A percentile compares a stretch with the other conserved stretches of the same genome.
Conservation (phyloP, 2,329 filamentous ascomycete species). For the Clonostachys rhizophaga region DNA sequence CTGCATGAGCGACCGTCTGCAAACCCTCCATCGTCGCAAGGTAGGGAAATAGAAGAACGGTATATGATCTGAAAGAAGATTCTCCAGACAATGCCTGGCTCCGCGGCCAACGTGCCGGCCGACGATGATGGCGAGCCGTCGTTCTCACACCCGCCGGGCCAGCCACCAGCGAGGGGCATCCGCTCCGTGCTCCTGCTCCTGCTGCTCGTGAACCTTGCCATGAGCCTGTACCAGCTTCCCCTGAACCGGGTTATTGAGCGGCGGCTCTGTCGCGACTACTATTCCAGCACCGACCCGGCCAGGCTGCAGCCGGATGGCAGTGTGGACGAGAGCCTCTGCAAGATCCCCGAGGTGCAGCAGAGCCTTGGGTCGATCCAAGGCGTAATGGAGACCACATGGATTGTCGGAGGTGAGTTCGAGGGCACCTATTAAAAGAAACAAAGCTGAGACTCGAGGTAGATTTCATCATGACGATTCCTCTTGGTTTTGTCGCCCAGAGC, state of each 20-base stretch:
- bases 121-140: too few relatives aligned
- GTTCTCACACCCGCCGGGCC: too few relatives aligned
- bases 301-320: constrained; percentile 18
- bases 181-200: constrained; percentile 30
- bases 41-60: too few relatives aligned
- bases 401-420: constrained; percentile 33
- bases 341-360: constrained; percentile 44
- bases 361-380: constrained; percentile 48
- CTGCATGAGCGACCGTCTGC: too few relatives aligned
- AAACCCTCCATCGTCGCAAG: too few relatives aligned
- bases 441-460: constrained; percentile 20
- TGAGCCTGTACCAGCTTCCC: constrained; percentile 41
- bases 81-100: too few relatives aligned
- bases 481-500: constrained; percentile 37
- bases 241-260: constrained; percentile 39
- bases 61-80: too few relatives aligned
- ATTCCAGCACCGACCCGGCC: constrained; percentile 29
- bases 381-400: constrained; percentile 40
- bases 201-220: constrained; percentile 39
- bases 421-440: neutral
- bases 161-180: constrained; percentile 1
- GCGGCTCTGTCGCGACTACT: constrained; percentile 45
- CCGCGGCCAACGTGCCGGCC: too few relatives aligned
- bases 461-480: constrained; percentile 42
- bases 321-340: constrained; percentile 48